Base-by-base conservation (phyloP, 2,329 filamentous ascomycete genomes). In the Meredithiella fracta region DNA sequence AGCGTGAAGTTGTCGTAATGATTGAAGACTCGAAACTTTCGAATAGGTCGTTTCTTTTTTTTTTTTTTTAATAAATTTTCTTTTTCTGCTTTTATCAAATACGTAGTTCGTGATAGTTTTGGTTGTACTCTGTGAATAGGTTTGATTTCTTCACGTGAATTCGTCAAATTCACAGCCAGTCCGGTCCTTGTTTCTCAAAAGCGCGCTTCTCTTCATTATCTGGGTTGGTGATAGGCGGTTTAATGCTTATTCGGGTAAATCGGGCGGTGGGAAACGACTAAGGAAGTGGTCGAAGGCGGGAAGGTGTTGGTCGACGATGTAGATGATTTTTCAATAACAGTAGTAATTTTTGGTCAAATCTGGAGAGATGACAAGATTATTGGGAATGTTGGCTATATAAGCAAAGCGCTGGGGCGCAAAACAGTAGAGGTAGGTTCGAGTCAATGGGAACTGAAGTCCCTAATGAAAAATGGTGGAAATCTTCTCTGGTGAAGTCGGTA, bases 121-220 rank as follows among this genome's bases (percentile, higher is more conserved):
- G 37, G 9, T 15, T 52, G 22, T 53, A 42, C n/a, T 14, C 20
- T 44, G 15, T 44, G 15, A 17, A 17, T 14, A n/a, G 14, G 15
- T 44, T 44, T 44, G 7, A 15, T n/a, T 6, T 44, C 40, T 54
- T 59, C 57, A 59, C 57, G 57, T 59, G 57, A 59, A 59, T 54
- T 59, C 57, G 57, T 59, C 57, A 44, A 59, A 59, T 59, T 59
- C 57, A 59, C 57, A 59, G 57, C 57, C 57, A 59, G 57, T 59
- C 57, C 57, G 57, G 34, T 47, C 53, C 44, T 56, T 53, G 57
- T 59, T 59, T 59, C 57, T 59, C 54, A 59, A 59, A 54, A 55
- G 54, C 57, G 57, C 57, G 57, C 54, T 59, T 59, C 57, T 59
- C 57, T 59, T 59, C 57, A 59, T 59, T 59, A 53, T 59, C 57